Base-by-base conservation (phyloP, 805 yeast species). In the Metschnikowia continentalis region DNA sequence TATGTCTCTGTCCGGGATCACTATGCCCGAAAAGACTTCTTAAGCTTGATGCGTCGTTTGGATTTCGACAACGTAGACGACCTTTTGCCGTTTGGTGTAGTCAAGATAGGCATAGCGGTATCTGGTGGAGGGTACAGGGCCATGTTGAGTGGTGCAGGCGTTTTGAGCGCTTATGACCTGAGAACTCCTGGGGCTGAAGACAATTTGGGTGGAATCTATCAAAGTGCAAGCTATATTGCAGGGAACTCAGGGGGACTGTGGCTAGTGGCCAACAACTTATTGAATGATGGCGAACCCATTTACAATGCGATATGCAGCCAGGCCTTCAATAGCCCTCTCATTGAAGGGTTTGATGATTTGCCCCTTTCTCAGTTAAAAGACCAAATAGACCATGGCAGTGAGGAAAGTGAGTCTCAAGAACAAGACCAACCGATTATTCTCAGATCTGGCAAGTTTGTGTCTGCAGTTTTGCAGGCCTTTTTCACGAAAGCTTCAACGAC, bases 191-290 rank as follows among this genome's bases (percentile, higher is more conserved):
- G 66, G 6, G 40, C 75, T 2, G 57, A 63, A 4, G 47, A 55
- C 7, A 68, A 64, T 33, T 54, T 81, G 15, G 79, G 79, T 20
- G 86, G 86, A 0, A 49, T 84, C 10, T 64, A 80, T 19, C 88
- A 84, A 57, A 67, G 79, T 6, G 52, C 82, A 0, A 68, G 78
- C 14, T 84, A 85, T 60, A 69, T 85, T 10, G 77, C 81, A 0
- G 90, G 90, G 0, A 75, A 83, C 1, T 83, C 89, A 2, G 90
- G 90, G 1, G 91, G 90, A 0, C 77, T 85, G 42, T 85, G 91
- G 90, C 65, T 83, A 7, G 79, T 85, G 1, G 77, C 84, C 65
- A 70, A 70, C 49, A 68, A 65, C 45, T 66, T 64, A 26, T 60
- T 69, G 1, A 66, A 68, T 46, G 72, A 70, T 51, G 64, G 62